Conservation (phyloP, 75 land plant genomes). For the Selaginella tamariscina region DNA sequence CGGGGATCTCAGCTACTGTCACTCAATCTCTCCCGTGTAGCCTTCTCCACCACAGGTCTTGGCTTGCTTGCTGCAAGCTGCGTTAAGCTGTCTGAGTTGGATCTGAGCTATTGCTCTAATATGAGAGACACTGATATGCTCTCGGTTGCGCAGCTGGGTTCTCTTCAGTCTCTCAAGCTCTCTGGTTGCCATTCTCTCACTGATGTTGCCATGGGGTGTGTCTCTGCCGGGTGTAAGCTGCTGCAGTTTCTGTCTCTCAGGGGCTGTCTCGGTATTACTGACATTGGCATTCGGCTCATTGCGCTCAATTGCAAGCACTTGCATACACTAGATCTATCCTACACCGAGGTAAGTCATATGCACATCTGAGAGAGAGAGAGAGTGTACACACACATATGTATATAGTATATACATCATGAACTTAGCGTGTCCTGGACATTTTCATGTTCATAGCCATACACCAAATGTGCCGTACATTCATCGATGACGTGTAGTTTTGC, state of each 20-base stretch:
- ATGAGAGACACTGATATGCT: background rate
- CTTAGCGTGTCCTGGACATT: too few species aligned
- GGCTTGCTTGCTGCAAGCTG: background rate
- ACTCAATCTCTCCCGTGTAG: background rate
- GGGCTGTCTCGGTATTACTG: conserved; percentile 60
- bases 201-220: conserved; percentile 1
- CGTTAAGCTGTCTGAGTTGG: background rate
- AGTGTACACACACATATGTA: too few species aligned
- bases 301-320: conserved; percentile 61
- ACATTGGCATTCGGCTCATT: conserved; percentile 54
- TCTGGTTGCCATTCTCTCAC: conserved; percentile 4
- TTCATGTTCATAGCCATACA: too few species aligned
- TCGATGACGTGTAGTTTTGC: too few species aligned
- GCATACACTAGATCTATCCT: conserved; percentile 51
- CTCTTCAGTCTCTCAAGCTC: background rate
- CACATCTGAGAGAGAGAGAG: too few species aligned
- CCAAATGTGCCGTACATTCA: too few species aligned
- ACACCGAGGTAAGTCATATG: conserved; percentile 19
- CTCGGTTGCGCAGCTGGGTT: background rate
- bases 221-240: conserved; percentile 7
- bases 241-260: conserved; percentile 34
- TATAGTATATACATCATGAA: too few species aligned
- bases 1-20: background rate
- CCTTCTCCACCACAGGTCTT: background rate
- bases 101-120: conserved; percentile 13